Evolutionary conservation across 495 filamentous ascomycete species (phyloP), one percentile per base, ranked within the genome.

Genomic region (Lepraria neglecta): DNA sequence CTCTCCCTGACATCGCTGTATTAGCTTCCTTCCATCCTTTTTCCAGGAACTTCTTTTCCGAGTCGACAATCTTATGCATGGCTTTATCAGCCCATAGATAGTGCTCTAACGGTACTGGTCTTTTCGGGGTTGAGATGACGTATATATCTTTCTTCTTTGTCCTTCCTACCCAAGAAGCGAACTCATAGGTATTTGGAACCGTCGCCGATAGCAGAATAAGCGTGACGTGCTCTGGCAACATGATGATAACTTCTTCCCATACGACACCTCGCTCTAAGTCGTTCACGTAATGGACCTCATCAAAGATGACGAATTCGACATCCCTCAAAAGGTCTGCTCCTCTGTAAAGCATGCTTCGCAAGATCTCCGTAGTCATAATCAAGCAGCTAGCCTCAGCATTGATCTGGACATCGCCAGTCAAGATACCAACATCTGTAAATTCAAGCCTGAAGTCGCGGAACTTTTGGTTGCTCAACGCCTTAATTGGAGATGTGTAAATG

Each of bases 161-260:
- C 54, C 94, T 83, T 42, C 94, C 94, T 42, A 98, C 95, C 94
- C 94, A 98, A 6, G 90, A 97, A 21, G 94, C 95, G 69, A 98
- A 98, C 71, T 98, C 94, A 63, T 95, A 81, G 2, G 94, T 97
- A 72, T 98, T 98, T 11, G 94, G 94, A 4, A 98, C 95, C 5
- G 94, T 98, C 0, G 94, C 94, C 6, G 95, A 97, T 3, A 98
- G 82, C 12, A 97, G 78, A 63, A 98, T 97, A 43, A 98, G 76
- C 3, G 95, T 94, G 50, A 97, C 90, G 75, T 97, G 94, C 68
- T 92, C 91, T 4, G 94, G 94, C 52, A 97, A 83, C 95, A 98
- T 97, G 69, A 98, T 98, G 69, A 98, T 98, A 63, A 98, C 94
- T 72, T 98, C 94, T 74, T 98, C 94, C 94, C 94, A 98, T 9